phyloP scores from a whole-genome alignment of 1,284 basidiomycete species.

The Testicularia cyperi region DNA sequence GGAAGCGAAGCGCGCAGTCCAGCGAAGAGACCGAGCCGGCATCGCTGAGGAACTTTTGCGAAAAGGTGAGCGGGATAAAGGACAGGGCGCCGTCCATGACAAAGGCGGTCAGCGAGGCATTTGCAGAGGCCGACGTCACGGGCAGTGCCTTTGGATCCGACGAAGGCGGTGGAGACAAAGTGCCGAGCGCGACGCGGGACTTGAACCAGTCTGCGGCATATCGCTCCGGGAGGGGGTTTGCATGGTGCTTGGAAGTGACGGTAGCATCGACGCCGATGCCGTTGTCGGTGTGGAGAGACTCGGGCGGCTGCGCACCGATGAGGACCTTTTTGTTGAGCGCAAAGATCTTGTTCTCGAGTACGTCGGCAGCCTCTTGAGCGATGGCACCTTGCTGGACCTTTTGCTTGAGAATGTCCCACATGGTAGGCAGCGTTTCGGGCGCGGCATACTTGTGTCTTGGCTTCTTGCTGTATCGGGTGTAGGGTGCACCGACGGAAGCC shows the following conservation, averaged over 20 bases:
- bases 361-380: constrained; percentile 6
- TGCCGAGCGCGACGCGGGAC: constrained; percentile 1
- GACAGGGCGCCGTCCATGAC: constrained; percentile 48
- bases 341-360: constrained; percentile 16
- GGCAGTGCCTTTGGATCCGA: constrained; percentile 1
- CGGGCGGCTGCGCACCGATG: constrained; percentile 6
- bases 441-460: constrained; percentile 17
- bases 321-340: constrained; percentile 12
- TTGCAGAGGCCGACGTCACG: constrained; percentile 9
- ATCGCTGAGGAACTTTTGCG: constrained; percentile 25
- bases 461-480: constrained; percentile 22
- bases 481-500: constrained; percentile 10
- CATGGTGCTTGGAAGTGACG: constrained; percentile 17
- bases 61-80: constrained; percentile 52
- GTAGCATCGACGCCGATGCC: constrained; percentile 14
- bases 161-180: constrained; percentile 7
- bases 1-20: constrained; percentile 52
- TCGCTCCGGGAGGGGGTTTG: constrained; percentile 10
- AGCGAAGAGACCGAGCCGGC: constrained; percentile 40
- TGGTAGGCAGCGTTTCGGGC: constrained; percentile 10
- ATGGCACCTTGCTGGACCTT: constrained; percentile 30
- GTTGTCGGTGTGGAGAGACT: constrained; percentile 22
- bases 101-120: constrained; percentile 25
- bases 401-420: constrained; percentile 9
- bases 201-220: constrained; percentile 38